Evolutionary conservation across 2,329 filamentous ascomycete species (phyloP).

Genomic region (Zymoseptoria tritici): DNA sequence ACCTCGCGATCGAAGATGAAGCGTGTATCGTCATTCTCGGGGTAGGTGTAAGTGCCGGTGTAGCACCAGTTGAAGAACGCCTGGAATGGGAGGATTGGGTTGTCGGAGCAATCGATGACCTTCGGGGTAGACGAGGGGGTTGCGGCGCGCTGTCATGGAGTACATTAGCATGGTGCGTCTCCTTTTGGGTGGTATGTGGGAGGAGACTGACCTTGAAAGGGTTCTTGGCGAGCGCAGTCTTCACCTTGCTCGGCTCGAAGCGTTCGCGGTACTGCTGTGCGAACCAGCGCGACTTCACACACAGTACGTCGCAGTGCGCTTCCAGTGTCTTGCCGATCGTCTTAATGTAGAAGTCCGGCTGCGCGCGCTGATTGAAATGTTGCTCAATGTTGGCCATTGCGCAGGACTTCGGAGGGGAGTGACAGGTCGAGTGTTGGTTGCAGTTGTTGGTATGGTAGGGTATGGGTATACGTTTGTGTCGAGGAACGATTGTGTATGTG

Average conservation of each 20-base stretch:
- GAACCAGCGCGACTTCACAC: too few relatives aligned
- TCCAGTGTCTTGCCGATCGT: too few relatives aligned
- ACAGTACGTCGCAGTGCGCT: too few relatives aligned
- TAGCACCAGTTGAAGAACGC: not conserved
- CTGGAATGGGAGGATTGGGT: not conserved
- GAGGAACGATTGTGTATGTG: too few relatives aligned
- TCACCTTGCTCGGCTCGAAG: not conserved
- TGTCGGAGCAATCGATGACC: not conserved
- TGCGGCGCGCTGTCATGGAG: not conserved
- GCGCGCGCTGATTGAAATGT: too few relatives aligned
- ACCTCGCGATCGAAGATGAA: not conserved
- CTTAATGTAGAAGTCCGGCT: too few relatives aligned
- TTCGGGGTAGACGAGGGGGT: not conserved
- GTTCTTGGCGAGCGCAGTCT: not conserved
- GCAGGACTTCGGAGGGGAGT: too few relatives aligned
- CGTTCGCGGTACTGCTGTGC: not conserved
- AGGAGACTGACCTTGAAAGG: not conserved
- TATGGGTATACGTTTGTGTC: too few relatives aligned
- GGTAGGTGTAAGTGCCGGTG: not conserved
- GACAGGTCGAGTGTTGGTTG: too few relatives aligned
- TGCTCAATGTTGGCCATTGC: too few relatives aligned
- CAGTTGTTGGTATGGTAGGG: too few relatives aligned
- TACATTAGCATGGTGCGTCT: not conserved
- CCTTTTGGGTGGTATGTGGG: too few relatives aligned
- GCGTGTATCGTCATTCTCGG: not conserved